A percentile compares a stretch with the other conserved stretches of the same genome.
phyloP scores from a whole-genome alignment of 139 green algal species.

The Picochlorum sp. region DNA sequence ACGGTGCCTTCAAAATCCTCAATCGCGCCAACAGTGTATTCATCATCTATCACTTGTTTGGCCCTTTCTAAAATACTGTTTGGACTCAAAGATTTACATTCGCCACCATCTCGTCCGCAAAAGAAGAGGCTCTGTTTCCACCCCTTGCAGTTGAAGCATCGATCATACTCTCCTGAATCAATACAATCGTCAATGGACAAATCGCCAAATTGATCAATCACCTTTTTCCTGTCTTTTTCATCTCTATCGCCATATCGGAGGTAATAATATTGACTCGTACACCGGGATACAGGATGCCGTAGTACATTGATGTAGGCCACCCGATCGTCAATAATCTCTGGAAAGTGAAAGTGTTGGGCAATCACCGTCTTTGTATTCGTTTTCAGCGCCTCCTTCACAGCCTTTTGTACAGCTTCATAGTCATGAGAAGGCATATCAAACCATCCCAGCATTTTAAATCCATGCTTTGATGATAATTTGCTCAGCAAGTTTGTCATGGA shows the following conservation, averaged over 20 bases:
- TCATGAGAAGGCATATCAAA: slow-evolving; percentile 5
- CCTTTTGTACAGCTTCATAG: neutral
- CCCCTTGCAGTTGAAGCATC: slow-evolving; percentile 16
- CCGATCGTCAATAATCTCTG: neutral
- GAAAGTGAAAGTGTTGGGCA: slow-evolving; percentile 12
- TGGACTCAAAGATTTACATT: neutral
- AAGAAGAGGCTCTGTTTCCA: neutral
- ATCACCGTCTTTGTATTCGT: slow-evolving; percentile 6
- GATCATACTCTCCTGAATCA: neutral
- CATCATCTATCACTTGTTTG: neutral
- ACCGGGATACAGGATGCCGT: slow-evolving; percentile 4
- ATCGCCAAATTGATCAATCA: slow-evolving; percentile 1
- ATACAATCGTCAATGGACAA: slow-evolving; percentile 7
- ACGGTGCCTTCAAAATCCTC: slow-evolving; percentile 3
- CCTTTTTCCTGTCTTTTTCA: neutral
- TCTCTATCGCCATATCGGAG: slow-evolving; percentile 3
- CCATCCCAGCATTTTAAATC: slow-evolving; percentile 7
- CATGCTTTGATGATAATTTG: neutral
- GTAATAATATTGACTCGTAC: slow-evolving; percentile 10
- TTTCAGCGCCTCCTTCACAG: neutral
- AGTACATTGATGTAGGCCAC: slow-evolving; percentile 15
- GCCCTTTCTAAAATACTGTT: slow-evolving; percentile 5
- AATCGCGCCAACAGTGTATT: slow-evolving; percentile 9
- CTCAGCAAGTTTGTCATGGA: slow-evolving; percentile 7
- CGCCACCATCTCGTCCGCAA: slow-evolving; percentile 6